Conservation (phyloP, 2,329 filamentous ascomycete genomes). For the Mollisiaceae sp. region DNA sequence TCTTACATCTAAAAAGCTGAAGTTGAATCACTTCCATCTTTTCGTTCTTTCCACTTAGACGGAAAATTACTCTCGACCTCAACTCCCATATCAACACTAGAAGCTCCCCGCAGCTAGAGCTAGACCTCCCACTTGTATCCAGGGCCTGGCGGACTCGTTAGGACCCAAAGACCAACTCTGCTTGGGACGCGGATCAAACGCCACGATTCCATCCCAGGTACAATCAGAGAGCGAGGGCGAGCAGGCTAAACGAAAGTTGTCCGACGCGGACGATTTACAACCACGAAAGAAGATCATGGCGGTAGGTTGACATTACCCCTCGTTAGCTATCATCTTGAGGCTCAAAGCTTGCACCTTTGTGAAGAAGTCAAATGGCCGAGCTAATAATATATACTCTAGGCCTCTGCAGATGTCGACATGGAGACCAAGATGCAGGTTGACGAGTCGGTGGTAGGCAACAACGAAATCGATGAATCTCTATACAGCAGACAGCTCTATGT, state of each 20-base stretch:
- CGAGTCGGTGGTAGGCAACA: slow-evolving; percentile 58
- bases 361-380: not conserved
- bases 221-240: slow-evolving; percentile 46
- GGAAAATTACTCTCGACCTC: not conserved
- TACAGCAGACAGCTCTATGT: slow-evolving; percentile 78
- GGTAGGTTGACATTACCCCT: slow-evolving; percentile 52
- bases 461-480: slow-evolving; percentile 73
- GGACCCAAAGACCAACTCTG: slow-evolving; percentile 28
- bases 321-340: not conserved
- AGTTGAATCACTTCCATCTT: not conserved
- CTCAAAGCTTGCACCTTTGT: not conserved
- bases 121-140: slow-evolving; percentile 20
- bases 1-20: slow-evolving; percentile 5
- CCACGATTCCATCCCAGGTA: slow-evolving; percentile 41
- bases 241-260: slow-evolving; percentile 71
- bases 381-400: slow-evolving; percentile 40
- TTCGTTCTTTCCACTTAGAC: not conserved
- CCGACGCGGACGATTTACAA: slow-evolving; percentile 61
- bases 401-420: slow-evolving; percentile 63
- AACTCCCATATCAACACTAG: not conserved
- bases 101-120: slow-evolving; percentile 15
- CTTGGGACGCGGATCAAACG: slow-evolving; percentile 35
- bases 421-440: slow-evolving; percentile 71
- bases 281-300: slow-evolving; percentile 65
- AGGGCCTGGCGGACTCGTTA: slow-evolving; percentile 28